Evolutionary conservation across 2,329 filamentous ascomycete genomes (phyloP).

Genomic region (Pseudocercospora ulei): DNA sequence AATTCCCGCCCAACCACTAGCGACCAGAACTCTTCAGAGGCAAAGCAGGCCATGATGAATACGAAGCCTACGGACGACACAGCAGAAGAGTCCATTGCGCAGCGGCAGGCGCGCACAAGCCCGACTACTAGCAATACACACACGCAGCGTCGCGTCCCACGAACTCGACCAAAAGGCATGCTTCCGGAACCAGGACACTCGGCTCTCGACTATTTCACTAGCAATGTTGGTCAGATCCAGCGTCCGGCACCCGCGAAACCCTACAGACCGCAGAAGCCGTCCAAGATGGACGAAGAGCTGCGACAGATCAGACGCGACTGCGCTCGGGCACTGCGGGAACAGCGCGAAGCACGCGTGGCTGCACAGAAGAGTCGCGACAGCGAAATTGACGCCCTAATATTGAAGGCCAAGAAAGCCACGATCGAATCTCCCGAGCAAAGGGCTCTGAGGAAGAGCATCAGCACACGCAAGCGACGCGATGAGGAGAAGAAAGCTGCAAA

Average conservation of each 20-base stretch:
- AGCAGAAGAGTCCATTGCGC: background rate
- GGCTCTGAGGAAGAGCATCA: slow-evolving; percentile 10
- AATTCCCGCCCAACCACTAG: slow-evolving; percentile 16
- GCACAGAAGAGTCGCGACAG: slow-evolving; percentile 10
- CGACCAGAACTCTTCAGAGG: background rate
- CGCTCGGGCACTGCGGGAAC: background rate
- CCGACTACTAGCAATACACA: background rate
- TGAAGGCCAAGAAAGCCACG: slow-evolving; percentile 12
- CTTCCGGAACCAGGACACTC: background rate
- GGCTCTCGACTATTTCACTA: slow-evolving; percentile 4
- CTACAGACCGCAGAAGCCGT: slow-evolving; percentile 1
- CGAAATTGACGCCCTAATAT: slow-evolving; percentile 12
- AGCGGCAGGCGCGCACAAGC: background rate
- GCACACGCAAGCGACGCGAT: slow-evolving; percentile 14
- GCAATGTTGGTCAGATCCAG: background rate
- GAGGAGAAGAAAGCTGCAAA: slow-evolving; percentile 10
- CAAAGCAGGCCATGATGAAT: background rate
- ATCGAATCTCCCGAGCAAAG: slow-evolving; percentile 17
- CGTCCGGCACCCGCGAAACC: background rate
- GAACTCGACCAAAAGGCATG: background rate
- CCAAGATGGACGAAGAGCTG: background rate
- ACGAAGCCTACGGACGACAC: background rate
- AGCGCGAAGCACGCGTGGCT: background rate
- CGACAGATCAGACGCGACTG: too few relatives aligned
- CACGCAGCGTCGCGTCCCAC: background rate